These are phyloP conservation scores for Tarenaya hassleriana DNA, from an alignment of 345 rosid genomes.

Conservation along the genomic window DNA sequence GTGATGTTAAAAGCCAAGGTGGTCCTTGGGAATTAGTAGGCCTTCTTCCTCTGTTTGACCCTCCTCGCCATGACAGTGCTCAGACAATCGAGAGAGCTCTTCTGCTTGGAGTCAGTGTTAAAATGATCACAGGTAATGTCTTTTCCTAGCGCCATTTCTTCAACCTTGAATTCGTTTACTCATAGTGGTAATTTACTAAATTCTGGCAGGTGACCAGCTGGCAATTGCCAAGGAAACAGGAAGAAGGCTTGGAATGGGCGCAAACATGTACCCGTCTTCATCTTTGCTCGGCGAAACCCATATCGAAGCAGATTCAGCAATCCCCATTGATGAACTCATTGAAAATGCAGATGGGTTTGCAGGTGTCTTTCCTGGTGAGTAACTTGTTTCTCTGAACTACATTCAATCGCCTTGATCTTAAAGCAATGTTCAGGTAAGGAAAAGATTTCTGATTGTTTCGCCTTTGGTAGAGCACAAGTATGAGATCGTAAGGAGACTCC, in stretches of 20 bases:
- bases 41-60: constrained; percentile 68
- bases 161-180: background rate
- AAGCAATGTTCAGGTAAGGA: background rate
- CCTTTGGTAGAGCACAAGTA: constrained; percentile 42
- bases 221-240: constrained; percentile 66
- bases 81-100: constrained; percentile 56
- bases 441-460: background rate
- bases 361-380: constrained; percentile 54
- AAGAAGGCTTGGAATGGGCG: constrained; percentile 67
- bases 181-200: background rate
- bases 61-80: constrained; percentile 53
- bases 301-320: constrained; percentile 24
- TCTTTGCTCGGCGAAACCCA: constrained; percentile 39
- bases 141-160: background rate
- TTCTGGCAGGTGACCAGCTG: constrained; percentile 48
- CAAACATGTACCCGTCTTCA: constrained; percentile 85
- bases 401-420: constrained; percentile 10
- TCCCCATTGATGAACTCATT: constrained; percentile 41
- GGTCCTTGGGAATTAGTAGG: constrained; percentile 69
- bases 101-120: constrained; percentile 58
- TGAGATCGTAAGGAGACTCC: constrained; percentile 50
- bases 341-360: constrained; percentile 51
- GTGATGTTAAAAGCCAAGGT: constrained; percentile 49
- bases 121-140: constrained; percentile 54
- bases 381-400: background rate